phyloP scores from a whole-genome alignment of 2,329 filamentous ascomycete species.

The Plenodomus lindquistii region DNA sequence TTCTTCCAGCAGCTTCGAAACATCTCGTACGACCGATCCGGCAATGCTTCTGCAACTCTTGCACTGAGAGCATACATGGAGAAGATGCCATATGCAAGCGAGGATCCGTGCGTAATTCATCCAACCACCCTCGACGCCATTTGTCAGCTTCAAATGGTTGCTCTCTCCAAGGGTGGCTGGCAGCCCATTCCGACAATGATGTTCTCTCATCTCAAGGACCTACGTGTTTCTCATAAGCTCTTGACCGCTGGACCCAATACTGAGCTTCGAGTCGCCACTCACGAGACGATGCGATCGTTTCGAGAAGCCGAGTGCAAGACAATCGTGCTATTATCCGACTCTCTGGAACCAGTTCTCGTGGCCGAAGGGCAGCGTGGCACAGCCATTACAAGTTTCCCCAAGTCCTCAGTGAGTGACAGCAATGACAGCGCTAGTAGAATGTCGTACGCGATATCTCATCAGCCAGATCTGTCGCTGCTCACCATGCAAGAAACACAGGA shows the following conservation, averaged over 20 bases:
- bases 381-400: not conserved
- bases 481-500: not conserved
- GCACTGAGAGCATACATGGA: not conserved
- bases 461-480: not conserved
- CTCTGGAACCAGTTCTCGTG: not conserved
- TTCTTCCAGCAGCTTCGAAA: too few species aligned
- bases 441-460: not conserved
- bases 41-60: too few species aligned
- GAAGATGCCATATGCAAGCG: not conserved
- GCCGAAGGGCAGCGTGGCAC: not conserved
- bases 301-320: not conserved
- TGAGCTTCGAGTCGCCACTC: not conserved
- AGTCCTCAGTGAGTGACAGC: not conserved
- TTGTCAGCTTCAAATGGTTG: not conserved
- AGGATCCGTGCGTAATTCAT: not conserved
- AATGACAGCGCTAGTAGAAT: not conserved
- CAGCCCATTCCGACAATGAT: conserved; percentile 1
- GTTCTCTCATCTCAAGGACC: not conserved
- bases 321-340: not conserved
- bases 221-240: not conserved
- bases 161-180: not conserved
- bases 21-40: too few species aligned
- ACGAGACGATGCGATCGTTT: not conserved
- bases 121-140: conserved; percentile 2
- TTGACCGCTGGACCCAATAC: not conserved